Base-by-base conservation (phyloP, 1,139 yeast species). In the Blastobotrys indianensis region DNA sequence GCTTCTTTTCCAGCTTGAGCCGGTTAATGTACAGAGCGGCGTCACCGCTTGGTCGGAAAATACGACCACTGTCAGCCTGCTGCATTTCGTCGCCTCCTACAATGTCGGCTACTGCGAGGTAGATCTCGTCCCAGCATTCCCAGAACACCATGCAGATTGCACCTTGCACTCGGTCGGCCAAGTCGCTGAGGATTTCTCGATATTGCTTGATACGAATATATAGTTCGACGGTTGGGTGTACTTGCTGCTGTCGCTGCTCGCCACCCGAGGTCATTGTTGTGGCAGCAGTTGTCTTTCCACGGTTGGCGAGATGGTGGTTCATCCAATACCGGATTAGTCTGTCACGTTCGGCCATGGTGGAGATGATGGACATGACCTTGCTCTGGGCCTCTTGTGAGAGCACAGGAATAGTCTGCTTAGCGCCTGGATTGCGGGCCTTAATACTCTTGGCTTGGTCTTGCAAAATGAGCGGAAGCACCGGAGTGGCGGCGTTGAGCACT, bases 41-140 rank as follows among this genome's bases (percentile, higher is more conserved):
- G 23, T 58, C 63, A 4, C 66, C 66, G 20, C 60, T 54, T 17
- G 66, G 61, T 9, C 66, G 47, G 52, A 62, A 62, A 12, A 62
- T 53, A 15, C 66, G 54, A 25, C 66, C 66, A 4, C 45, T 37
- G 46, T 62, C 64, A 10, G 62, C 56, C 13, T 46, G 49, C 34
- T 55, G 54, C 50, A 62, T 53, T 28, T 48, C 57, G 12, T 55
- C 57, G 33, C 56, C 58, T 4, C 66, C 65, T 1, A 58, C 61
- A 32, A 62, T 57, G 15, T 58, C 62, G 29, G 61, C 61, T 34
- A 62, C 49, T 16, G 61, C 53, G 39, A 61, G 57, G 45, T 58
- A 62, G 17, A 57, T 53, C 34, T 56, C 63, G 41, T 62, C 66
- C 66, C 66, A 62, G 44, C 60, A 58, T 40, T 61, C 65, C 66